Base-by-base conservation (phyloP, 1,139 yeast species). In the Geotrichum australiense region DNA sequence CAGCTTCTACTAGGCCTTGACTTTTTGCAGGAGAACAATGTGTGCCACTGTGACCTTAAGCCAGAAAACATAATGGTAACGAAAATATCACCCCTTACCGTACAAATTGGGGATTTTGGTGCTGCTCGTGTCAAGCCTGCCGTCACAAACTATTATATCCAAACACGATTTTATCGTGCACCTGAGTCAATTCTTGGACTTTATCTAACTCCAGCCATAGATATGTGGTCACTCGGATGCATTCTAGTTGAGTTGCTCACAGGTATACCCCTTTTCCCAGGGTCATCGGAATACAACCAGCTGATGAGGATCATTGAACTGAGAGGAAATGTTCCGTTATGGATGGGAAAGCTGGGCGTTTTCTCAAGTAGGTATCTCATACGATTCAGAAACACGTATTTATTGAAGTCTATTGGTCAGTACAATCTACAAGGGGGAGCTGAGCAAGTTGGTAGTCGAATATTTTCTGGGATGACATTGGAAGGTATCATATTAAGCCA, bases 211-310 rank as follows among this genome's bases (percentile, higher is more conserved):
- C 79, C 94, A 19, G 78, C 95, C 7, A 91, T 91, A 44, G 98
- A 91, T 61, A 86, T 89, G 89, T 91, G 98, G 98, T 87, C 96
- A 2, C 67, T 91, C 36, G 98, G 98, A 2, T 91, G 98, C 66
- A 89, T 91, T 41, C 80, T 89, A 23, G 96, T 95, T 1, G 98
- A 91, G 59, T 66, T 91, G 43, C 89, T 86, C 55, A 64, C 91
- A 41, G 98, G 98, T 0, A 69, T 89, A 44, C 98, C 98, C 1
- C 70, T 91, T 55, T 87, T 91, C 55, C 97, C 98, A 0, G 98
- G 97, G 2, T 74, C 89, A 4, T 84, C 96, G 0, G 97, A 91
- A 61, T 91, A 80, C 62, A 87, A 91, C 57, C 96, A 87, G 61
- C 66, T 91, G 36, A 72, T 78, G 54, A 76, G 95, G 53, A 86